Conservation (phyloP, 768 basidiomycete genomes). For the Mycena epipterygia region DNA sequence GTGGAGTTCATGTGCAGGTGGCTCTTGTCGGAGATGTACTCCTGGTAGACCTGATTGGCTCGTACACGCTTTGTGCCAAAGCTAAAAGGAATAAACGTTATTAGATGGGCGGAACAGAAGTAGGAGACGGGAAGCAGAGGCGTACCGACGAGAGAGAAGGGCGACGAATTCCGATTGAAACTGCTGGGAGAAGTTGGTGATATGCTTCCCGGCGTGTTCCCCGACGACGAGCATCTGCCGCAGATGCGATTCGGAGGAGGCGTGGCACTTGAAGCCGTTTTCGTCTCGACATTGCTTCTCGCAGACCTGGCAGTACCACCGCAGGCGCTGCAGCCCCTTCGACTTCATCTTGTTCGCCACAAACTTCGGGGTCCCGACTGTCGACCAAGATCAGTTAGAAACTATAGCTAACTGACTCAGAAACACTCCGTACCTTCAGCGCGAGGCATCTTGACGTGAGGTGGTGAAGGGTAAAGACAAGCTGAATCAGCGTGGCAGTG, state of each 20-base stretch:
- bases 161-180: constrained; percentile 96
- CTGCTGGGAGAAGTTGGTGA: constrained; percentile 87
- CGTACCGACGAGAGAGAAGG: constrained; percentile 86
- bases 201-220: constrained; percentile 93
- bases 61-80: constrained; percentile 96
- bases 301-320: constrained; percentile 99
- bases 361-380: constrained; percentile 91
- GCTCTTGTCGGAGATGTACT: constrained; percentile 93
- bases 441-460: constrained; percentile 71
- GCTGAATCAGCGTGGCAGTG: constrained; percentile 36
- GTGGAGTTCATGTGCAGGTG: constrained; percentile 99
- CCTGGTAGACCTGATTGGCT: constrained; percentile 97
- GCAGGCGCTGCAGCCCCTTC: constrained; percentile 93
- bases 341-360: constrained; percentile 98
- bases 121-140: constrained; percentile 23
- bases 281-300: constrained; percentile 99
- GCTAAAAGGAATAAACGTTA: constrained; percentile 49
- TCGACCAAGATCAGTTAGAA: constrained; percentile 3
- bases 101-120: constrained; percentile 13
- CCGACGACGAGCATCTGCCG: constrained; percentile 98
- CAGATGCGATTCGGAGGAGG: constrained; percentile 88
- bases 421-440: constrained; percentile 72
- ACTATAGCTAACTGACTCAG: no score
- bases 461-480: constrained; percentile 21
- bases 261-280: constrained; percentile 99